phyloP scores from a whole-genome alignment of 257 asterid species.

The Nicotiana sylvestris region DNA sequence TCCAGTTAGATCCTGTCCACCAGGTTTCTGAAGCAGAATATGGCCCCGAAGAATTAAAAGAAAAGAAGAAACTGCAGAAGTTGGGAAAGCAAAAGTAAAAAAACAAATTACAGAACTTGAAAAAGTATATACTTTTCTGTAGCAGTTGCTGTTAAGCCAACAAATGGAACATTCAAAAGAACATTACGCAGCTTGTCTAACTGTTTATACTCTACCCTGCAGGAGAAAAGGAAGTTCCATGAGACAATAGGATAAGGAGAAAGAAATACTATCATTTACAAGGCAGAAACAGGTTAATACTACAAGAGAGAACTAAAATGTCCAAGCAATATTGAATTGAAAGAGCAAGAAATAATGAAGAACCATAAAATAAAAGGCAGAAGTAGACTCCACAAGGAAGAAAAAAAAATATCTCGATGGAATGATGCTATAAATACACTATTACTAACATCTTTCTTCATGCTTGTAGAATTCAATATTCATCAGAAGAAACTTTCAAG shows the following conservation, averaged over 20 bases:
- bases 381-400: neutral
- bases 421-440: neutral
- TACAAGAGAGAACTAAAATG: neutral
- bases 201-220: conserved; percentile 84
- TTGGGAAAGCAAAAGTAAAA: neutral
- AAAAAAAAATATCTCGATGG: neutral
- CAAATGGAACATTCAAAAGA: conserved; percentile 69
- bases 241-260: conserved; percentile 8
- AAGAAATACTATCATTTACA: neutral
- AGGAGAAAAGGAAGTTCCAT: conserved; percentile 12
- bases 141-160: conserved; percentile 93
- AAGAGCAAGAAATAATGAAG: neutral
- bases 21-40: neutral
- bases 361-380: neutral
- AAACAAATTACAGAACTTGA: neutral
- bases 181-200: conserved; percentile 69
- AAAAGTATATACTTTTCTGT: conserved; percentile 68
- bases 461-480: neutral
- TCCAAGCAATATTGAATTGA: neutral
- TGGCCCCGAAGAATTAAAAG: neutral
- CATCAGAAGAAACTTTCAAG: neutral
- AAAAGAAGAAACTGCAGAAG: neutral
- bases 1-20: neutral
- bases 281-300: neutral
- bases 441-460: neutral